Conservation (phyloP, 2,329 filamentous ascomycete species). For the Claviceps humidiphila region DNA sequence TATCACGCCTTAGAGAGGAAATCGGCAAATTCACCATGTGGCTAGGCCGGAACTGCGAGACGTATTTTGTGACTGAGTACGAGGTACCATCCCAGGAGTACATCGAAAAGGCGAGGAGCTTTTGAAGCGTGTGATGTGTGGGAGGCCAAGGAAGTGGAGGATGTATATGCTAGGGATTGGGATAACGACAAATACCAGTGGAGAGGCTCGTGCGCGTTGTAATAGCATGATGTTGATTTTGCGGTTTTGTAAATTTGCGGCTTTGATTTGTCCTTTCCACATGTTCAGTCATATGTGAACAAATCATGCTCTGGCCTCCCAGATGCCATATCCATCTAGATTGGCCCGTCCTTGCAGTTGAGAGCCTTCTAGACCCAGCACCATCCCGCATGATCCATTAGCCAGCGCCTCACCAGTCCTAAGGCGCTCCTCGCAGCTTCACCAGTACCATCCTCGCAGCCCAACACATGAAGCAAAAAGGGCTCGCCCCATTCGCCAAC, state of each 20-base stretch:
- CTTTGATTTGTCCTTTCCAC: too few relatives aligned
- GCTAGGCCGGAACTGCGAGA: constrained; percentile 62
- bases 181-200: not conserved
- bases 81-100: constrained; percentile 61
- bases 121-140: constrained; percentile 14
- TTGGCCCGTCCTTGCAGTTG: not conserved
- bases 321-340: too few relatives aligned
- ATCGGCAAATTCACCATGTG: constrained; percentile 75
- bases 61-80: constrained; percentile 68
- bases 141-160: not conserved
- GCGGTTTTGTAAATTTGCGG: too few relatives aligned
- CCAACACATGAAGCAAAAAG: not conserved
- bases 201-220: not conserved
- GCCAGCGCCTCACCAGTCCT: not conserved
- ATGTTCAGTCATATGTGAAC: too few relatives aligned
- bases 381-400: not conserved
- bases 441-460: not conserved
- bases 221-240: not conserved
- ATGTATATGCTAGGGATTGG: not conserved
- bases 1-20: constrained; percentile 79
- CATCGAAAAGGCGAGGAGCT: constrained; percentile 48
- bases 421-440: not conserved
- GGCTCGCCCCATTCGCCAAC: not conserved
- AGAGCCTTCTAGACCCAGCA: not conserved
- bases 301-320: too few relatives aligned